Conservation (phyloP, 352 stramenopile species). For the Globisporangium splendens region DNA sequence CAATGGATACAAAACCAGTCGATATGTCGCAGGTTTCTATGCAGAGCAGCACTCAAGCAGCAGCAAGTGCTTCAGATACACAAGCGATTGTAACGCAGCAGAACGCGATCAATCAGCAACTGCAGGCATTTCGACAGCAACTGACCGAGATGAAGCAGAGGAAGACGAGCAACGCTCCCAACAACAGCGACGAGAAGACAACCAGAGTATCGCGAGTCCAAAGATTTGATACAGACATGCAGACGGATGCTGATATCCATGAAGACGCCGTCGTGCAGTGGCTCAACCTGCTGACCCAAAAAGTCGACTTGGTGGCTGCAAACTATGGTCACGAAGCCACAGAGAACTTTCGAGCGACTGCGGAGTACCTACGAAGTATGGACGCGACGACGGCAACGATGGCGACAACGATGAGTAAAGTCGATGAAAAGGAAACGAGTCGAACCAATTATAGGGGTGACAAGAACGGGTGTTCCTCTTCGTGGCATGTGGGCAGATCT, state of each 20-base stretch:
- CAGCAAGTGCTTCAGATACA: not conserved
- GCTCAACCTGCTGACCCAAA: conserved; percentile 40
- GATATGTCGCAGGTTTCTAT: no score
- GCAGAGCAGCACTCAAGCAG: no score
- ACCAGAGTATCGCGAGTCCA: not conserved
- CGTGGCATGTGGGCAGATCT: conserved; percentile 32
- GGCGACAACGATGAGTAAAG: not conserved
- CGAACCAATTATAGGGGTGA: not conserved
- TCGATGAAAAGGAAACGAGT: not conserved
- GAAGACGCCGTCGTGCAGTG: conserved; percentile 39
- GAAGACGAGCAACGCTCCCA: conserved; percentile 10
- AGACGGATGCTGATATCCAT: conserved; percentile 24
- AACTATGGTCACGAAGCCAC: conserved; percentile 39
- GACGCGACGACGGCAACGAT: not conserved
- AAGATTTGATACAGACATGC: conserved; percentile 1
- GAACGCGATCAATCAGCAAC: conserved; percentile 27
- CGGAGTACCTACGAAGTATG: conserved; percentile 16
- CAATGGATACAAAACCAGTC: no score
- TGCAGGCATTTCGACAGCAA: conserved; percentile 43
- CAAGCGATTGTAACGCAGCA: conserved; percentile 24
- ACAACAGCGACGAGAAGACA: not conserved
- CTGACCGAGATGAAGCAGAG: conserved; percentile 43
- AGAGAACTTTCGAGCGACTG: conserved; percentile 19
- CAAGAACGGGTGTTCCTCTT: conserved; percentile 7
- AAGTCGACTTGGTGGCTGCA: conserved; percentile 30